These are phyloP conservation scores for Tuber umbilicatum DNA, from an alignment of 495 filamentous ascomycete species.

Conservation along the genomic window DNA sequence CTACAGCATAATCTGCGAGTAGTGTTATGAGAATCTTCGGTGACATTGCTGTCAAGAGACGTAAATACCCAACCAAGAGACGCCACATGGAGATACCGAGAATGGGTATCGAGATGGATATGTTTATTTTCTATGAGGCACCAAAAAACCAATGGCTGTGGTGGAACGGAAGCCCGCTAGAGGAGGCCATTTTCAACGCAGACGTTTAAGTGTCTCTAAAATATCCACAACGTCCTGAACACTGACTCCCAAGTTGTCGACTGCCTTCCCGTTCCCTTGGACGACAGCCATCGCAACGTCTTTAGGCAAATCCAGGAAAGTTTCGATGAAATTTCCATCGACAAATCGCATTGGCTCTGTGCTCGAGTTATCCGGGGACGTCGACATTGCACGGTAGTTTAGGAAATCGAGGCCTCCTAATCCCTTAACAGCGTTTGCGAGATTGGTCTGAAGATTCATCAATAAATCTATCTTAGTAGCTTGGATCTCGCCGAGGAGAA, in stretches of 20 bases:
- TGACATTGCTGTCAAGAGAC: neutral
- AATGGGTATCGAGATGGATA: neutral
- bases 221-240: slow-evolving; percentile 67
- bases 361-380: slow-evolving; percentile 59
- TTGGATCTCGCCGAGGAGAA: slow-evolving; percentile 74
- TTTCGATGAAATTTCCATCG: slow-evolving; percentile 84
- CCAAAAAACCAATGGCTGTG: neutral
- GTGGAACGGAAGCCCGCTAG: neutral
- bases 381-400: slow-evolving; percentile 65
- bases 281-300: slow-evolving; percentile 60
- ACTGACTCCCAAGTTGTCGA: slow-evolving; percentile 53
- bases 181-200: slow-evolving; percentile 50
- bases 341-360: slow-evolving; percentile 81
- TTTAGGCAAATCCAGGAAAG: slow-evolving; percentile 65
- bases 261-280: slow-evolving; percentile 46
- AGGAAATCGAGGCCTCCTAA: slow-evolving; percentile 67
- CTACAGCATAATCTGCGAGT: no score
- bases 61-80: neutral
- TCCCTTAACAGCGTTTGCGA: slow-evolving; percentile 55
- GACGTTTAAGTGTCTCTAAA: slow-evolving; percentile 65
- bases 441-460: slow-evolving; percentile 68
- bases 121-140: neutral
- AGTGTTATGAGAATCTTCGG: no score
- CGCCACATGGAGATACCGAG: neutral
- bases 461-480: slow-evolving; percentile 66